phyloP scores from a whole-genome alignment of 768 basidiomycete genomes.

The Cystobasidium onofrii region DNA sequence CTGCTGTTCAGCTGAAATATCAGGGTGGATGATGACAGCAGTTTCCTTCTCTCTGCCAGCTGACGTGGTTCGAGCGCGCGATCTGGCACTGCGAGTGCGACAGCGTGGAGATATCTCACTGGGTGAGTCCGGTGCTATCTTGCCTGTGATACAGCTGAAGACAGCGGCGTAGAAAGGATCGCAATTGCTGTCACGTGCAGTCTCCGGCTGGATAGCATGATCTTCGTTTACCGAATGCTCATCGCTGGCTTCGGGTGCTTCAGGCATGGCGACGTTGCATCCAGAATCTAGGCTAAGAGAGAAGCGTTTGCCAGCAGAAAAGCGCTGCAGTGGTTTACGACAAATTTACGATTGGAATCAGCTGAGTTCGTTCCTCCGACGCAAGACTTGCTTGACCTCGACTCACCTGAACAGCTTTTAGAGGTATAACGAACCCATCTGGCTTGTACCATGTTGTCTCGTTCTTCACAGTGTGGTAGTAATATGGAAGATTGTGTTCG shows the following conservation, averaged over 20 bases:
- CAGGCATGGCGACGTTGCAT: neutral
- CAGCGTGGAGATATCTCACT: neutral
- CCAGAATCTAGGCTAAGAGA: conserved; percentile 6
- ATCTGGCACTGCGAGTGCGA: neutral
- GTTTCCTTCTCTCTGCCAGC: too few relatives aligned
- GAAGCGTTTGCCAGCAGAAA: conserved; percentile 24
- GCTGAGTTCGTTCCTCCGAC: neutral
- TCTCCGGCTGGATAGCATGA: neutral
- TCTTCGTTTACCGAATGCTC: neutral
- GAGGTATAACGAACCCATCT: conserved; percentile 23
- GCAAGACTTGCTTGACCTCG: neutral
- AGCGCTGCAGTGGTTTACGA: conserved; percentile 5
- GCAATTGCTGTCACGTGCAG: neutral
- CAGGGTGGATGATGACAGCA: neutral
- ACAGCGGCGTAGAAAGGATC: neutral
- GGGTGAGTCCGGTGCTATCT: neutral
- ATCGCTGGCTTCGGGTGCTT: conserved; percentile 12
- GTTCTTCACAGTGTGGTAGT: conserved; percentile 13
- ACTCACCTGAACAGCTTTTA: conserved; percentile 28
- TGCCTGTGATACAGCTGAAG: neutral
- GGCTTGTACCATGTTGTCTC: conserved; percentile 32
- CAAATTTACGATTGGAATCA: too few relatives aligned
- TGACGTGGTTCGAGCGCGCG: neutral
- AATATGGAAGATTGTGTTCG: conserved; percentile 24
- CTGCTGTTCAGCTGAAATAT: neutral